A percentile compares a stretch with the other conserved stretches of the same genome.
These are phyloP conservation scores for Capsella rubella DNA, from an alignment of 441 rosid genomes.

Conservation along the genomic window DNA sequence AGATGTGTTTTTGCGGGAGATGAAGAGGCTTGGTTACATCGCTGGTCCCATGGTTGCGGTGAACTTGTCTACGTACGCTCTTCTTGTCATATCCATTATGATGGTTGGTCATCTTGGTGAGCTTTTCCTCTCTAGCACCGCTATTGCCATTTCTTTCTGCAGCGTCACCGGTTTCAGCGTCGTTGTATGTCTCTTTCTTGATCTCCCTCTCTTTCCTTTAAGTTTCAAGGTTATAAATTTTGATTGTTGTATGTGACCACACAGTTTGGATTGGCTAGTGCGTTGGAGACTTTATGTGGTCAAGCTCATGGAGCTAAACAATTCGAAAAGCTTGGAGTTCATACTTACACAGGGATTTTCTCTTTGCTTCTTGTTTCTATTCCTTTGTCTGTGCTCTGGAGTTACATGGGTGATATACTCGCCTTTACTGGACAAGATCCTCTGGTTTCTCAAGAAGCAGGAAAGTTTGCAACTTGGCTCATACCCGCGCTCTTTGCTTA, in stretches of 20 bases:
- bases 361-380: slow-evolving; percentile 53
- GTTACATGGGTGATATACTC: slow-evolving; percentile 67
- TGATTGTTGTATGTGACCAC: background rate
- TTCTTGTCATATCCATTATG: slow-evolving; percentile 60
- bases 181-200: slow-evolving; percentile 46
- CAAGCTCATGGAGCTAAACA: slow-evolving; percentile 87
- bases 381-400: slow-evolving; percentile 67
- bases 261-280: slow-evolving; percentile 85
- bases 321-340: slow-evolving; percentile 65
- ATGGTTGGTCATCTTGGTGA: slow-evolving; percentile 81
- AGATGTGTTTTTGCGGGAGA: slow-evolving; percentile 53
- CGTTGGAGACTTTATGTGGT: slow-evolving; percentile 80
- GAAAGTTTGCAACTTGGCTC: slow-evolving; percentile 61
- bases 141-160: slow-evolving; percentile 65
- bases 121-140: slow-evolving; percentile 66
- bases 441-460: slow-evolving; percentile 65
- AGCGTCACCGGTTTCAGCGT: slow-evolving; percentile 72
- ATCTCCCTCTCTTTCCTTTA: background rate
- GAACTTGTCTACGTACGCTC: slow-evolving; percentile 51
- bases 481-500: slow-evolving; percentile 74
- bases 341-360: slow-evolving; percentile 65
- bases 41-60: slow-evolving; percentile 71
- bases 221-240: background rate
- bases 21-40: slow-evolving; percentile 51
- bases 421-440: slow-evolving; percentile 71